Conservation (phyloP, 306 rosid species). For the Pachyrhizus erosus region DNA sequence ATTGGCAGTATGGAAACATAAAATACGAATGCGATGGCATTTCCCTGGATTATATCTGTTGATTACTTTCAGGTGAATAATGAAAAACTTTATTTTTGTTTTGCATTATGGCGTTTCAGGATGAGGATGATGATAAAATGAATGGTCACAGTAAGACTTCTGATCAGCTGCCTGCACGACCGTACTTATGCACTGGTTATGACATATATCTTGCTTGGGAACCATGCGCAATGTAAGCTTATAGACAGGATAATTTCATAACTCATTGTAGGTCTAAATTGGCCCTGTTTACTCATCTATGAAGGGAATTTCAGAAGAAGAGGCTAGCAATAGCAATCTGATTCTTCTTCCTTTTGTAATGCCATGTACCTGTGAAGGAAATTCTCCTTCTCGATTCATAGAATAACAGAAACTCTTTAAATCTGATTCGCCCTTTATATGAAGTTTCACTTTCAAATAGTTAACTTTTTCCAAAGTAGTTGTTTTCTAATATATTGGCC, state of each 20-base stretch:
- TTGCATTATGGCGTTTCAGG: slow-evolving; percentile 58
- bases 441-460: slow-evolving; percentile 32
- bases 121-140: slow-evolving; percentile 50
- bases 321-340: slow-evolving; percentile 17
- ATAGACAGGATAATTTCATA: slow-evolving; percentile 12
- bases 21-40: slow-evolving; percentile 24
- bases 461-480: background rate
- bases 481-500: slow-evolving; percentile 37
- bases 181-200: slow-evolving; percentile 90
- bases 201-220: slow-evolving; percentile 97
- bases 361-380: background rate
- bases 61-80: background rate
- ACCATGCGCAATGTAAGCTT: slow-evolving; percentile 91
- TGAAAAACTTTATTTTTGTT: slow-evolving; percentile 24
- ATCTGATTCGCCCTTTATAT: background rate
- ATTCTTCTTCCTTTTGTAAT: slow-evolving; percentile 37
- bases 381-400: slow-evolving; percentile 2
- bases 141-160: slow-evolving; percentile 45
- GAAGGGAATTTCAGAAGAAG: slow-evolving; percentile 9
- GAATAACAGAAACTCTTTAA: slow-evolving; percentile 17
- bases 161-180: slow-evolving; percentile 53
- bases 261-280: slow-evolving; percentile 32
- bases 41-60: slow-evolving; percentile 20
- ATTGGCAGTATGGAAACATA: slow-evolving; percentile 27
- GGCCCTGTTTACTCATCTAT: background rate